A percentile compares a stretch with the other conserved stretches of the same genome.
Conservation (phyloP, 176 grass and related monocot species). For the Oryza rufipogon region DNA sequence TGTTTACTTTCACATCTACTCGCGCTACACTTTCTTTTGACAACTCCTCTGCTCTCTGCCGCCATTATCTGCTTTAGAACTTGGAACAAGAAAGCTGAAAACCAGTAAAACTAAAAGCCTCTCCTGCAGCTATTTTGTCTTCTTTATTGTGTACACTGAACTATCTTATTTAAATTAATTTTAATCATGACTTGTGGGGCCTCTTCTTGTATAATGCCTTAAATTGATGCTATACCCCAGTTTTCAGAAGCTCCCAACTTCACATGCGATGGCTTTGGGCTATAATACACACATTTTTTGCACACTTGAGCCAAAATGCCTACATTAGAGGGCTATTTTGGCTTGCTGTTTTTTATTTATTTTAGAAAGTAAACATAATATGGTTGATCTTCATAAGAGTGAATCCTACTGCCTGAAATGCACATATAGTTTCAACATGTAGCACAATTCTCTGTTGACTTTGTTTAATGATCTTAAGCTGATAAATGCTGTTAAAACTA, state of each 20-base stretch:
- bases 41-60: neutral
- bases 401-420: conserved; percentile 8
- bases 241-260: neutral
- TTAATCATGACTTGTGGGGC: neutral
- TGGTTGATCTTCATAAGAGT: neutral
- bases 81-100: neutral
- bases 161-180: neutral
- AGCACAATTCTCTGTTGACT: neutral
- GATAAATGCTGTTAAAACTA: neutral
- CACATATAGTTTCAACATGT: neutral
- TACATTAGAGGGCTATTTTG: neutral
- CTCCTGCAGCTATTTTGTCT: neutral
- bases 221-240: neutral
- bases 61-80: neutral
- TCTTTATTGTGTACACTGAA: neutral
- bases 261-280: neutral
- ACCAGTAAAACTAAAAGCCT: neutral
- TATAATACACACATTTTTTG: neutral
- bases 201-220: neutral
- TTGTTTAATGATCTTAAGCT: neutral
- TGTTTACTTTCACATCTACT: neutral
- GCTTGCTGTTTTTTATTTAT: neutral
- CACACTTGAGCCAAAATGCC: neutral
- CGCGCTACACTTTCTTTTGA: neutral
- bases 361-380: conserved; percentile 2